Base-by-base conservation (phyloP, 2,329 filamentous ascomycete species). In the Ophiostoma sp. region DNA sequence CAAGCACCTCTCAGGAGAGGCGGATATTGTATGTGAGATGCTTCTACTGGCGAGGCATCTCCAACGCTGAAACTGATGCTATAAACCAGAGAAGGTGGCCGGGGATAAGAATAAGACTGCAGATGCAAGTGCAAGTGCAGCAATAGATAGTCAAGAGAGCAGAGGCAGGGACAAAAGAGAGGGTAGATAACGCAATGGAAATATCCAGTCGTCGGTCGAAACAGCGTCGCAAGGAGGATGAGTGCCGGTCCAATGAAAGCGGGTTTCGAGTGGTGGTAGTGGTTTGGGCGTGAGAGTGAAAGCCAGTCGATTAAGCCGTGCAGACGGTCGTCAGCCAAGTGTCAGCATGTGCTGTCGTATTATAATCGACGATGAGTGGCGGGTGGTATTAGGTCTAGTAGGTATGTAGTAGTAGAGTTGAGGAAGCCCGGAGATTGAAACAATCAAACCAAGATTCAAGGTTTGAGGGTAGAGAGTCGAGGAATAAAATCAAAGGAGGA, bases 31-130 rank as follows among this genome's bases (percentile, higher is more conserved):
- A 27, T 64, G 39, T 35, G 35, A 27, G 39, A 33, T 31, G 27
- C 62, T n/a, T 35, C 62, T 71, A 71, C 67, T 68, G 67, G 23
- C 5, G 27, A 68, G 67, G 70, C 70, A 68, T 68, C 23, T 68
- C 65, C 36, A 66, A 13, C 31, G 31, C 54, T 65, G 62, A 13
- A 15, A n/a, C 17, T n/a, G 62, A 13, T 23, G 11, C 17, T n/a
- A 36, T 7, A 33, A 48, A 64, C 48, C 17, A 27, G 31, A 15
- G 41, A 52, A 33, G 6, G 7, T 64, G 8, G 31, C 10, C n/a
- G 48, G 67, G 48, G 35, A 10, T 48, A 27, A 15, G 17, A 65
- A 39, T n/a, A 39, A 20, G 31, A 33, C 27, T 31, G 35, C 17
- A 11, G 20, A 7, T 48, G 44, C 44, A 48, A 48, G 44, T 48